Percentiles rank a stretch among this genome's conserved stretches.
These are phyloP conservation scores for Pseudopyricularia javanii DNA, from an alignment of 2,329 filamentous ascomycete species.

Conservation along the genomic window DNA sequence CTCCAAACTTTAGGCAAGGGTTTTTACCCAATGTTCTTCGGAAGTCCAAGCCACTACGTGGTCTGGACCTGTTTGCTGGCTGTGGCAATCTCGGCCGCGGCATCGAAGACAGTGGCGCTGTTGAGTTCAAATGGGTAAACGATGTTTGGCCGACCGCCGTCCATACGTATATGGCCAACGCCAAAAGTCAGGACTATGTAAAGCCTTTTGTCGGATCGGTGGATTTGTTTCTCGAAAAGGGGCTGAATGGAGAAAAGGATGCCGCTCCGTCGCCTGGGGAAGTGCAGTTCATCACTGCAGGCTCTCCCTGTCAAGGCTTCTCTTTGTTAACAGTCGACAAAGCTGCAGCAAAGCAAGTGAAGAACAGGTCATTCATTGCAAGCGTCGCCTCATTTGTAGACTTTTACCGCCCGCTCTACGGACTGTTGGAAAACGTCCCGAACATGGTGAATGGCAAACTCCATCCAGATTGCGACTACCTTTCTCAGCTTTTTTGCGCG, in stretches of 20 bases:
- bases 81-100: slow-evolving; percentile 68
- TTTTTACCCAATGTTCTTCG: slow-evolving; percentile 29
- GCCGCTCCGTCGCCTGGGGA: slow-evolving; percentile 46
- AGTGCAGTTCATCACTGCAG: slow-evolving; percentile 58
- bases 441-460: slow-evolving; percentile 19
- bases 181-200: slow-evolving; percentile 21
- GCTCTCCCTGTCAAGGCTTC: slow-evolving; percentile 70
- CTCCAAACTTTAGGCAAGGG: slow-evolving; percentile 28
- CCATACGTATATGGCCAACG: slow-evolving; percentile 63
- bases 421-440: slow-evolving; percentile 68
- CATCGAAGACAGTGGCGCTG: slow-evolving; percentile 56
- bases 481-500: slow-evolving; percentile 61
- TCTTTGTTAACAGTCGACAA: slow-evolving; percentile 49
- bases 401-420: slow-evolving; percentile 62
- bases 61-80: slow-evolving; percentile 66
- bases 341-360: slow-evolving; percentile 39
- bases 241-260: slow-evolving; percentile 37
- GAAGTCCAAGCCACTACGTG: slow-evolving; percentile 29
- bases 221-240: slow-evolving; percentile 49
- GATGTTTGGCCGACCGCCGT: slow-evolving; percentile 54
- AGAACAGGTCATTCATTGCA: slow-evolving; percentile 66
- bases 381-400: slow-evolving; percentile 67
- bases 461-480: slow-evolving; percentile 41
- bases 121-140: slow-evolving; percentile 55
- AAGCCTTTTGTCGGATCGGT: slow-evolving; percentile 59